These are phyloP conservation scores for Hypocrella siamensis DNA, from an alignment of 2,329 filamentous ascomycete species.

Conservation along the genomic window DNA sequence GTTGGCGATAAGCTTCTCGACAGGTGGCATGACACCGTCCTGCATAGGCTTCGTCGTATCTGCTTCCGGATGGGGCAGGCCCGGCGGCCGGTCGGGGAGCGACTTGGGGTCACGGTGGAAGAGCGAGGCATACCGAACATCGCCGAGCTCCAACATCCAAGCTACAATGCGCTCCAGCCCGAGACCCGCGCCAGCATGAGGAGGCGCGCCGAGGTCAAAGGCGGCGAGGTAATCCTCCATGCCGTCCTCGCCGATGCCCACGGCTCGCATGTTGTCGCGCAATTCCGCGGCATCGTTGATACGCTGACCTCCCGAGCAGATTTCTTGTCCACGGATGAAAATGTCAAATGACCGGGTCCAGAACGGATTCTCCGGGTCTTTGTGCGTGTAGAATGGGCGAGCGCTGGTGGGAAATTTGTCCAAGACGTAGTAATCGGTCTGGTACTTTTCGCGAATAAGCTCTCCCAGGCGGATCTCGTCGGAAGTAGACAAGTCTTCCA, in stretches of 20 bases:
- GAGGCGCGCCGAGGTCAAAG: conserved; percentile 78
- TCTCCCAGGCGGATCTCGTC: conserved; percentile 78
- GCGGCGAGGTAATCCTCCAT: conserved; percentile 86
- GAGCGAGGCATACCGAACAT: conserved; percentile 75
- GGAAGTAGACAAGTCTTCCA: conserved; percentile 67
- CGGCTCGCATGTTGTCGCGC: conserved; percentile 59
- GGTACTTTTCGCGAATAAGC: conserved; percentile 71
- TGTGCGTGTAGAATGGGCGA: conserved; percentile 84
- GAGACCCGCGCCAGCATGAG: conserved; percentile 80
- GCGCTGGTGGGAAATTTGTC: conserved; percentile 82
- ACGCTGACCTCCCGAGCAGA: conserved; percentile 83
- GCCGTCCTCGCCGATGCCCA: conserved; percentile 60
- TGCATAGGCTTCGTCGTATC: conserved; percentile 45
- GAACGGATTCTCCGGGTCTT: conserved; percentile 53
- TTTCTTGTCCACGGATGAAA: conserved; percentile 84
- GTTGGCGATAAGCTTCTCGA: conserved; percentile 85
- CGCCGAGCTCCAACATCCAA: conserved; percentile 70
- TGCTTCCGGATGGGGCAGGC: conserved; percentile 73
- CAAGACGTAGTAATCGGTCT: conserved; percentile 83
- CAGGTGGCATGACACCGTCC: conserved; percentile 46
- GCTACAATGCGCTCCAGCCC: conserved; percentile 81
- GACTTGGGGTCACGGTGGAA: conserved; percentile 85
- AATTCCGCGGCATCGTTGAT: conserved; percentile 68
- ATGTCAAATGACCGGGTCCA: conserved; percentile 92
- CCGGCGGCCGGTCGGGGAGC: conserved; percentile 49